phyloP scores from a whole-genome alignment of 192 early-diverging fungal species.

The Pilaira anomala region DNA sequence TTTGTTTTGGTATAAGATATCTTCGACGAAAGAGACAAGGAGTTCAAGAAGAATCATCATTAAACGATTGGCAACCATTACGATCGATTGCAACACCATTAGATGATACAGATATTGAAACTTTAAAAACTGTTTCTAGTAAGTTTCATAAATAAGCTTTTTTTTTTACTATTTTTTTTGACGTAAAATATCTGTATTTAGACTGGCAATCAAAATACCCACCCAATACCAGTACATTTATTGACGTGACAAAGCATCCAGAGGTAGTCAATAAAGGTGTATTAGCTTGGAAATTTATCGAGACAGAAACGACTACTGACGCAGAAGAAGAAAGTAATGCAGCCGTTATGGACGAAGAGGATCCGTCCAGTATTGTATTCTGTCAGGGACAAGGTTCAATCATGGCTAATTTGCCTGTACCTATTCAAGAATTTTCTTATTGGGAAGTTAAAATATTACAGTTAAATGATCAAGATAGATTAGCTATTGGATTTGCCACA shows the following conservation, averaged over 20 bases:
- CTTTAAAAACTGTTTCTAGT: not conserved
- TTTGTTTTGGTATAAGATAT: conserved; percentile 14
- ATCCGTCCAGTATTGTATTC: conserved; percentile 64
- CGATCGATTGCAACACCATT: not conserved
- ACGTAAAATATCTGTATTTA: not conserved
- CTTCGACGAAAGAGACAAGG: not conserved
- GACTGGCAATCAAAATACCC: conserved; percentile 20
- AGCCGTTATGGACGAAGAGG: conserved; percentile 59
- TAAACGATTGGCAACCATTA: conserved; percentile 11
- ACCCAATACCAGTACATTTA: conserved; percentile 4
- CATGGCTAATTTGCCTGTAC: conserved; percentile 69
- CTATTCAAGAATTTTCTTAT: conserved; percentile 66
- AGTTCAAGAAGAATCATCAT: not conserved
- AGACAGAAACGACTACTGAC: conserved; percentile 12
- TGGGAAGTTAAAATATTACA: conserved; percentile 76
- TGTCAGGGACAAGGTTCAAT: conserved; percentile 65
- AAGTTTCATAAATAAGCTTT: not conserved
- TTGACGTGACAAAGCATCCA: conserved; percentile 2
- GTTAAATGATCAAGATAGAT: conserved; percentile 52
- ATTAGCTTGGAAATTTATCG: conserved; percentile 67
- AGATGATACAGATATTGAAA: not conserved
- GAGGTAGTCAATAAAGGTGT: conserved; percentile 58
- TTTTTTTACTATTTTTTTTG: not conserved
- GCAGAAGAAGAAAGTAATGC: conserved; percentile 55
- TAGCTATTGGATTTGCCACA: conserved; percentile 62